Base-by-base conservation (phyloP, 345 rosid genomes). In the Linum usitatissimum region DNA sequence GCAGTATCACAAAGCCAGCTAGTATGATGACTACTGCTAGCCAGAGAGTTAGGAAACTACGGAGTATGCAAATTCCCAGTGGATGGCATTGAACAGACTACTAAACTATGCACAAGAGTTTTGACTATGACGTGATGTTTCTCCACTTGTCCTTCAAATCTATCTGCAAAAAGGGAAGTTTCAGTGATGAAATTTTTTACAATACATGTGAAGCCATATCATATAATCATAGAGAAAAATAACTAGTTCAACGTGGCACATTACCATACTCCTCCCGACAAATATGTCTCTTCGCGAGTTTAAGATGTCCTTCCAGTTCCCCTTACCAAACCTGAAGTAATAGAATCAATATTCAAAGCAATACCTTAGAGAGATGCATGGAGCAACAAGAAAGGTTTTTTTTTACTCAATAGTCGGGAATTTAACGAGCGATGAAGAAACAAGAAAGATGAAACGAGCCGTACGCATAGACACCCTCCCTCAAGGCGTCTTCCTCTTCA, bases 101-200 rank as follows among this genome's bases (percentile, higher is more conserved):
- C 38, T 34, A 34, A 34, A 34, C 38, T 34, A 34, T 34, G 38
- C 38, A 34, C 8, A 5, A 34, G 5, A 3, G 38, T 34, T 34
- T 34, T 7, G 38, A 34, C 38, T 23, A 23, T 53, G 62, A 65
- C 14, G 51, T 66, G 86, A 81, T 38, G 53, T 81, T 83, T 69
- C 90, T 79, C 93, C 93, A 86, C 23, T 84, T 82, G 66, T 86
- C 89, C 73, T 86, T 86, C 67, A 86, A 71, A 72, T 84, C 85
- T 56, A 75, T 87, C 85, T 83, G 65, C 68, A 40, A 2, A 23
- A 21, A 63, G 28, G 67, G 23, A 21, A 18, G 53, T 15, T n/a
- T 38, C 60, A 59, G 20, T 45, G 2, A 57, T 38, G 0, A 30
- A 42, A 39, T 8, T 8, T 5, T 30, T 9, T 5, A 6, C 14